Conservation (phyloP, 805 yeast species). For the Blastobotrys peoriensis region DNA sequence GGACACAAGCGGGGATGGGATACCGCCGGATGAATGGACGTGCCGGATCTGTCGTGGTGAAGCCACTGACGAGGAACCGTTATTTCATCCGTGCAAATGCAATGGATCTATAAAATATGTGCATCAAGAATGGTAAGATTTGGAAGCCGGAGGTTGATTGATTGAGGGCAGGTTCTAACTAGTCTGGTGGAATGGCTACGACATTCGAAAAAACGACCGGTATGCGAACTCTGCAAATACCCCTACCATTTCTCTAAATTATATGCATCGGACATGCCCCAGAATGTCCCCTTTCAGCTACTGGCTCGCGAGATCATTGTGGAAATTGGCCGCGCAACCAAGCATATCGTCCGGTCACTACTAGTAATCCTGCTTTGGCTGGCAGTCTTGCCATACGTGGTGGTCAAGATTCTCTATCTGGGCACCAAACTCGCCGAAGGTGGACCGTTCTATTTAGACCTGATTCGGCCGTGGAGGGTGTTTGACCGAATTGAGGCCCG, state of each 20-base stretch:
- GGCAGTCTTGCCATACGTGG: slow-evolving; percentile 23
- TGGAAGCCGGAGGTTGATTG: background rate
- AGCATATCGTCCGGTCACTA: slow-evolving; percentile 18
- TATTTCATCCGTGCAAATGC: slow-evolving; percentile 89
- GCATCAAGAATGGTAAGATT: slow-evolving; percentile 72
- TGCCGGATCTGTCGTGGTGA: slow-evolving; percentile 96
- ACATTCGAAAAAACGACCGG: slow-evolving; percentile 54
- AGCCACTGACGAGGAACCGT: slow-evolving; percentile 68
- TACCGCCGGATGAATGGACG: slow-evolving; percentile 37
- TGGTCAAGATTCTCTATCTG: slow-evolving; percentile 18
- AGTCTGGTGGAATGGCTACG: slow-evolving; percentile 74
- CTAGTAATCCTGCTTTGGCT: slow-evolving; percentile 23
- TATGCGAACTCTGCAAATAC: slow-evolving; percentile 85
- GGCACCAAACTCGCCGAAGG: slow-evolving; percentile 19
- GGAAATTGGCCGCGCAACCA: slow-evolving; percentile 13
- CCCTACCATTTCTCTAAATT: slow-evolving; percentile 61
- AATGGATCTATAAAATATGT: slow-evolving; percentile 89
- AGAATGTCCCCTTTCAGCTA: slow-evolving; percentile 48
- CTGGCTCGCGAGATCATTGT: slow-evolving; percentile 37
- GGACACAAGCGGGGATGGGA: too few species aligned
- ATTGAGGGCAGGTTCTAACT: background rate
- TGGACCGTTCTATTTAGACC: slow-evolving; percentile 12
- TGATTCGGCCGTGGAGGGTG: too few species aligned
- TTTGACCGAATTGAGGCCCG: slow-evolving; percentile 5
- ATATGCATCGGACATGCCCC: slow-evolving; percentile 62